Conservation (phyloP, 441 rosid species). For the Gossypium davidsonii region DNA sequence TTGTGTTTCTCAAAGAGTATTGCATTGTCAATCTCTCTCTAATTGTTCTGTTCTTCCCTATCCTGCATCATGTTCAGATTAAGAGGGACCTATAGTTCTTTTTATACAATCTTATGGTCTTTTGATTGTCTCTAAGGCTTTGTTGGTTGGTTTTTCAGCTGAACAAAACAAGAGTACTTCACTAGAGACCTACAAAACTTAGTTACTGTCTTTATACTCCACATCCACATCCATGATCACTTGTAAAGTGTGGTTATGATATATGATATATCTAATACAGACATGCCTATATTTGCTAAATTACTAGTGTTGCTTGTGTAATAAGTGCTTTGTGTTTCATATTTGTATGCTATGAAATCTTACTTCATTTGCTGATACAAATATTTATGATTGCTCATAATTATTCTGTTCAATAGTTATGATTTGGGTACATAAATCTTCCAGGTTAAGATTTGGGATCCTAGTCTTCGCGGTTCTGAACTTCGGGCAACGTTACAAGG, state of each 20-base stretch:
- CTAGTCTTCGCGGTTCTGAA: constrained; percentile 95
- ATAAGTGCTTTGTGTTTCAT: background rate
- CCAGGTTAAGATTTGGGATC: constrained; percentile 99
- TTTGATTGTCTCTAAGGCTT: background rate
- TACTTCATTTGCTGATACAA: background rate
- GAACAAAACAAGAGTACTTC: background rate
- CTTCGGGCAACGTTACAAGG: constrained; percentile 91
- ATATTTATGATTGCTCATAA: background rate
- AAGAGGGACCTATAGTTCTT: background rate
- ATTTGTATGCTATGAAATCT: background rate
- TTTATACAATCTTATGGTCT: background rate
- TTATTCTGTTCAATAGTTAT: background rate
- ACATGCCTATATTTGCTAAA: background rate
- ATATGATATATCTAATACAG: background rate
- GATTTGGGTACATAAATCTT: constrained; percentile 2
- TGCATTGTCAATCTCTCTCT: background rate
- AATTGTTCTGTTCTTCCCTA: background rate
- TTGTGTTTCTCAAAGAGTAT: constrained; percentile 6
- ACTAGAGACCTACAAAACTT: background rate
- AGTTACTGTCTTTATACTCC: background rate
- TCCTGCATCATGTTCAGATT: background rate
- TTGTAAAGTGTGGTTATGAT: background rate
- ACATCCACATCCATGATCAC: background rate
- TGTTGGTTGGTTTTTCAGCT: background rate
- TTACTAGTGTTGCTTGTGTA: background rate